Base-by-base conservation (phyloP, 2,329 filamentous ascomycete genomes). In the Cladosporium sp. region DNA sequence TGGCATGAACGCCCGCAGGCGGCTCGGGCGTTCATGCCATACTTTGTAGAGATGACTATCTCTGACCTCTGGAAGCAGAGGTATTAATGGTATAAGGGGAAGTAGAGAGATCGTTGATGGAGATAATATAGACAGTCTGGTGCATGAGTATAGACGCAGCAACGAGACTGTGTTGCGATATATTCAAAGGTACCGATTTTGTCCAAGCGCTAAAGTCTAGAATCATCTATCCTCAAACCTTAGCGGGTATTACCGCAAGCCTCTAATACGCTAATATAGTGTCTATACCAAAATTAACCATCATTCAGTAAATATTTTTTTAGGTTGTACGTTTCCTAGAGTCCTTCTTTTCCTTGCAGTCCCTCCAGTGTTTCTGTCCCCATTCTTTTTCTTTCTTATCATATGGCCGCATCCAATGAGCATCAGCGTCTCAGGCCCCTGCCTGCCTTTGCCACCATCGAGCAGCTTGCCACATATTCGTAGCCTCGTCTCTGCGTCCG, bases 401-500 rank as follows among this genome's bases (percentile, higher is more conserved):
- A 28, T 14, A 47, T 47, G 22, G 43, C 43, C 43, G 22, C 15
- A 47, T 47, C 43, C 43, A 30, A 47, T 47, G 43, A 47, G 22
- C 43, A 28, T 3, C 25, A 47, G 43, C 15, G 22, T 47, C 43
- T 47, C 25, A 47, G 43, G 43, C 43, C 43, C 43, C 43, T 47
- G 43, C 43, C 43, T 47, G 43, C 43, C 14, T 47, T 47, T 47
- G 43, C 43, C 43, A 30, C 43, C 43, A 47, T 47, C 43, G 43
- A 47, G 43, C 22, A 47, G 43, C 43, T 47, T 47, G 43, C 43
- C 43, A 47, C 43, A 47, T 47, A 30, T 47, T 47, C 43, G 43
- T 47, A 47, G 43, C 43, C 43, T 47, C 22, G 25, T 15, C 8
- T 47, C 43, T 17, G 43, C 43, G 5, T 25, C 43, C 3, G 43